Base-by-base conservation (phyloP, 2,329 filamentous ascomycete genomes). In the Chaetothyriales sp. region DNA sequence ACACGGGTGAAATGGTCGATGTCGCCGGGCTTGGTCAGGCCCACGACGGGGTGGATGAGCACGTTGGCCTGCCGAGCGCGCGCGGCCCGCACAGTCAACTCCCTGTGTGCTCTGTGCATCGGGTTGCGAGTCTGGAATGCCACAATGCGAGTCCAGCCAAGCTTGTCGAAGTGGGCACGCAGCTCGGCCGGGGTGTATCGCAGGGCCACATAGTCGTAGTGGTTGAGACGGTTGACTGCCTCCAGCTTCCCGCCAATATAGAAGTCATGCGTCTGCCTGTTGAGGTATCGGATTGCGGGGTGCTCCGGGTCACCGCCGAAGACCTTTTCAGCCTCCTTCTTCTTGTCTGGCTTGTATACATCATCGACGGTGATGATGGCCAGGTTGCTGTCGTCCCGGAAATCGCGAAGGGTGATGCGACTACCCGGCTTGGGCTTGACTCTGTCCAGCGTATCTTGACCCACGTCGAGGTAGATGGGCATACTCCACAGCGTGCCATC, bases 1-100 rank as follows among this genome's bases (percentile, higher is more conserved):
- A 98, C 92, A 68, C 92, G 87, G 63, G 92, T 98, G 76, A 98
- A 98, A 78, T 98, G 92, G 72, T 98, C 92, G 66, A 98, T 98
- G 70, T 98, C 92, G 68, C 92, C 92, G 53, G 92, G 92, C 78
- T 98, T 98, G 68, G 92, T 98, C 64, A 98, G 79, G 66, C 92
- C 92, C 58, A 98, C 92, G 58, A 98, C 92, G 55, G 92, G 92
- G 75, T 98, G 92, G 69, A 98, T 98, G 64, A 98, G 84, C 60
- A 98, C 92, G 68, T 98, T 98, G 68, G 92, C 92, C 70, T 95
- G 89, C 70, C 93, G 86, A 52, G 85, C 85, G 63, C 92, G 90
- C 59, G 92, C 92, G 60, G 92, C 92, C 64, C 92, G 88, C 65
- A 98, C 92, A 53, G 92, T 98, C 70, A 98, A 75, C 75, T 98